These are phyloP conservation scores for Yarrowia deformans DNA, from an alignment of 805 yeast genomes.

Conservation along the genomic window DNA sequence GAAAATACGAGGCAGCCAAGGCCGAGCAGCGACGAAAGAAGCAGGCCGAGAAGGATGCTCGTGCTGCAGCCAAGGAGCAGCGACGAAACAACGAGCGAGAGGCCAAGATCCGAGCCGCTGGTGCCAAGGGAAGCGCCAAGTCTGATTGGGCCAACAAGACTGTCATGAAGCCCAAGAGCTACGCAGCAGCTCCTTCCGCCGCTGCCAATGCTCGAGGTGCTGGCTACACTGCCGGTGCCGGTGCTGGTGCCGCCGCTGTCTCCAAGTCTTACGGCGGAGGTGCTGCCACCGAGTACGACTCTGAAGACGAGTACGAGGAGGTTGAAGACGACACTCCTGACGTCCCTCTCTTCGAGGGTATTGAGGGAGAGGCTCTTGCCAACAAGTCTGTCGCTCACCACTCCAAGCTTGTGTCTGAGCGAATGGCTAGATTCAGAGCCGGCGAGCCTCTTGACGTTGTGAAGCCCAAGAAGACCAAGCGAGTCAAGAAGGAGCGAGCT, in stretches of 20 bases:
- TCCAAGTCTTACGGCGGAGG: conserved; percentile 36
- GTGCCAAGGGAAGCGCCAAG: conserved; percentile 40
- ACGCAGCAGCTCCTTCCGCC: conserved; percentile 31
- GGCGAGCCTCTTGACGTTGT: conserved; percentile 35
- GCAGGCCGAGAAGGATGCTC: conserved; percentile 41
- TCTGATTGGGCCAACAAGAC: conserved; percentile 28
- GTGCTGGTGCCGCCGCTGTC: conserved; percentile 15
- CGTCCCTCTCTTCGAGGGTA: conserved; percentile 28
- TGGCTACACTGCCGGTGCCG: conserved; percentile 15
- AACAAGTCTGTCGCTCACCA: conserved; percentile 23
- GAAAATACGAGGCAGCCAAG: conserved; percentile 50
- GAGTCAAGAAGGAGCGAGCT: conserved; percentile 31
- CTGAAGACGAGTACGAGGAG: conserved; percentile 35
- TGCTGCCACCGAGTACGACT: conserved; percentile 39
- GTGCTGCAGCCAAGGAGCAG: conserved; percentile 19
- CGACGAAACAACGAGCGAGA: conserved; percentile 43
- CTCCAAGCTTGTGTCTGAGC: conserved; percentile 28
- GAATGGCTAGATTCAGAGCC: conserved; percentile 31
- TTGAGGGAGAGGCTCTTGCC: conserved; percentile 36
- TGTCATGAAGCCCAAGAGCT: conserved; percentile 30
- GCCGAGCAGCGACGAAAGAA: conserved; percentile 42
- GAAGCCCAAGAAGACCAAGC: conserved; percentile 28
- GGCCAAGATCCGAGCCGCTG: conserved; percentile 45
- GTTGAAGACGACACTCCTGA: conserved; percentile 37
- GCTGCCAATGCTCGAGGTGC: conserved; percentile 33